These are phyloP conservation scores for Penicillium sp. DNA, from an alignment of 2,329 filamentous ascomycete species.

Conservation along the genomic window DNA sequence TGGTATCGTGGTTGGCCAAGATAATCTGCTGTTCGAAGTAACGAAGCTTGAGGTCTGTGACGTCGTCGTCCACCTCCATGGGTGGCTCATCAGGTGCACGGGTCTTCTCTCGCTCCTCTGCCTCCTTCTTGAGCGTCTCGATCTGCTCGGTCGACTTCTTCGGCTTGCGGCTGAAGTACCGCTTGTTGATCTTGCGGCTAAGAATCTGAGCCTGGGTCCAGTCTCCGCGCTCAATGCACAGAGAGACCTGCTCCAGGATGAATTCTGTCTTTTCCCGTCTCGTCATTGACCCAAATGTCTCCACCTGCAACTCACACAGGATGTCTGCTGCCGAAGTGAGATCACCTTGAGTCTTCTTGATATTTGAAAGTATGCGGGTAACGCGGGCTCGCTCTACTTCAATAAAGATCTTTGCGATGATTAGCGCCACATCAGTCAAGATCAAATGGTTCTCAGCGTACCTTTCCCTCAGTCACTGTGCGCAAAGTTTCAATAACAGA, in stretches of 20 bases:
- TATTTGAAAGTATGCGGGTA: constrained; percentile 90
- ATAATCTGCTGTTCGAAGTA: constrained; percentile 98
- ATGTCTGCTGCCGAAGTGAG: constrained; percentile 86
- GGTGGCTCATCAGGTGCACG: constrained; percentile 73
- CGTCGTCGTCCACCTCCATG: constrained; percentile 77
- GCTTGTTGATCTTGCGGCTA: constrained; percentile 93
- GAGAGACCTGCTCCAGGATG: constrained; percentile 87
- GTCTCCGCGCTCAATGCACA: constrained; percentile 93
- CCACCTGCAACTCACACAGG: constrained; percentile 94
- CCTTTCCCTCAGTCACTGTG: constrained; percentile 96
- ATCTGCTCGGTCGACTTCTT: constrained; percentile 88
- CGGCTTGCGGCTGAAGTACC: constrained; percentile 83
- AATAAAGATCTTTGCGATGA: constrained; percentile 73
- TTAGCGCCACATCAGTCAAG: not conserved
- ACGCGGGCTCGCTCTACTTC: constrained; percentile 96
- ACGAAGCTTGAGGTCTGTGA: constrained; percentile 89
- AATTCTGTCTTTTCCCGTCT: constrained; percentile 98
- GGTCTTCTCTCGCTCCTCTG: constrained; percentile 71
- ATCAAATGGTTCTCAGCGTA: constrained; percentile 32
- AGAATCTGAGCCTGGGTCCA: constrained; percentile 95
- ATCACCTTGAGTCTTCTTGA: constrained; percentile 95
- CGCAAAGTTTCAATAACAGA: constrained; percentile 91
- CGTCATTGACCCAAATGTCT: constrained; percentile 98
- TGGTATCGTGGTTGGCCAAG: constrained; percentile 92
- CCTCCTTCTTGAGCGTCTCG: constrained; percentile 84